These are phyloP conservation scores for Fusarium newnesense DNA, from an alignment of 2,329 filamentous ascomycete species.

Conservation along the genomic window DNA sequence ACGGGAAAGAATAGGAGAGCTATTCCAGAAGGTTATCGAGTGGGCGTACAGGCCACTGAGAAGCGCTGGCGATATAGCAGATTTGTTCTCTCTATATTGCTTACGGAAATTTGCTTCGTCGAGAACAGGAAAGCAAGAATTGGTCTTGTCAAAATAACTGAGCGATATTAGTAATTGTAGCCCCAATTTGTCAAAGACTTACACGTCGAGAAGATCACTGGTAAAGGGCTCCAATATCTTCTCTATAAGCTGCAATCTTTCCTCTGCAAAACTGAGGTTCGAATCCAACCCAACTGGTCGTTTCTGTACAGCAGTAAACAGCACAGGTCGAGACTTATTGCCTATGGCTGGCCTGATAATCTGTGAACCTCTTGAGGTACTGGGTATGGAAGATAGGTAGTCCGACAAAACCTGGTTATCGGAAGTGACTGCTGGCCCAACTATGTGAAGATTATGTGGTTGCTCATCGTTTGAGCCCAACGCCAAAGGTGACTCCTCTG, in stretches of 20 bases:
- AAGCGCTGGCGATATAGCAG: conserved; percentile 65
- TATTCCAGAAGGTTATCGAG: conserved; percentile 67
- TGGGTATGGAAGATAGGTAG: conserved; percentile 57
- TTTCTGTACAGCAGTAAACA: conserved; percentile 59
- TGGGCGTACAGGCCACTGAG: conserved; percentile 68
- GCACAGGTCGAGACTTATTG: conserved; percentile 51
- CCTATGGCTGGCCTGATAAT: conserved; percentile 47
- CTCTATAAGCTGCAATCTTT: conserved; percentile 66
- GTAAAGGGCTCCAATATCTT: conserved; percentile 67
- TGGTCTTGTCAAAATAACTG: conserved; percentile 53
- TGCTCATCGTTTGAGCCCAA: conserved; percentile 50
- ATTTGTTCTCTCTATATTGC: conserved; percentile 56
- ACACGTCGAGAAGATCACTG: conserved; percentile 61
- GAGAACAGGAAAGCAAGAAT: conserved; percentile 70
- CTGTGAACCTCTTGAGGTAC: conserved; percentile 43
- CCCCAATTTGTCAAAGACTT: conserved; percentile 20
- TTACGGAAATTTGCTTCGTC: conserved; percentile 64
- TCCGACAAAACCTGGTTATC: conserved; percentile 71
- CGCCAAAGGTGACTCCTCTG: conserved; percentile 44
- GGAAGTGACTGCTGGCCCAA: conserved; percentile 68
- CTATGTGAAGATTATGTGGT: conserved; percentile 61
- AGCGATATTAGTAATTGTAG: conserved; percentile 6
- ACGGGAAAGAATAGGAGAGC: conserved; percentile 54
- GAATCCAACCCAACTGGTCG: conserved; percentile 55
- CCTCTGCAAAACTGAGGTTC: conserved; percentile 52